These are phyloP conservation scores for Graphiopsis chlorocephala DNA, from an alignment of 2,329 filamentous ascomycete genomes.

Conservation along the genomic window DNA sequence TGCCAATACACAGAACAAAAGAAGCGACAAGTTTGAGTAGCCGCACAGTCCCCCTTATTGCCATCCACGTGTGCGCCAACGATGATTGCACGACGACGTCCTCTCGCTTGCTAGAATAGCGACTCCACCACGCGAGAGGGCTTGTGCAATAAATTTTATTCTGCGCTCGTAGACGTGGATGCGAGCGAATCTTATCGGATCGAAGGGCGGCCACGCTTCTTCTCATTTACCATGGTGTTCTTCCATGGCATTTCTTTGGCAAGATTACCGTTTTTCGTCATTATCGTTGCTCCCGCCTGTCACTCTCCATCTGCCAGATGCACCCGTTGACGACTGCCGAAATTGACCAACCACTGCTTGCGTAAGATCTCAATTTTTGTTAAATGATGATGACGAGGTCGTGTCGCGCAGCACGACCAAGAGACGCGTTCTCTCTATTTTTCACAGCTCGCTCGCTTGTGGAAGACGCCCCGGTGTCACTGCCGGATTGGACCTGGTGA, in stretches of 20 bases:
- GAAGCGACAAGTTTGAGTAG: background rate
- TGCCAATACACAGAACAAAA: background rate
- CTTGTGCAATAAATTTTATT: background rate
- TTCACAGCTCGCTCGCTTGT: background rate
- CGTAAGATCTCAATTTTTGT: background rate
- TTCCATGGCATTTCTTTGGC: background rate
- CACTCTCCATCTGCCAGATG: background rate
- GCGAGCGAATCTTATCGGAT: background rate
- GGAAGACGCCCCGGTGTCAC: background rate
- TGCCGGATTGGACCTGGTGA: background rate
- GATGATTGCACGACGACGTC: background rate
- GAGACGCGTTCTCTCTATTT: background rate
- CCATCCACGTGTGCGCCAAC: background rate
- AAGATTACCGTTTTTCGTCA: background rate
- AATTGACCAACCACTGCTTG: background rate
- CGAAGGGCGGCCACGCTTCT: background rate
- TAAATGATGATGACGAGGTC: background rate
- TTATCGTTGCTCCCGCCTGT: no score
- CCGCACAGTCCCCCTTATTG: background rate
- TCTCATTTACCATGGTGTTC: background rate
- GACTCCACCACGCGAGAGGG: background rate
- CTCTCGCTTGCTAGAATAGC: background rate
- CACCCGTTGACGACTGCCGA: background rate
- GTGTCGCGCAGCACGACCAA: background rate
- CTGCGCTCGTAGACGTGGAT: background rate